Evolutionary conservation across 768 basidiomycete genomes (phyloP).

Genomic region (Collybiopsis confluens): DNA sequence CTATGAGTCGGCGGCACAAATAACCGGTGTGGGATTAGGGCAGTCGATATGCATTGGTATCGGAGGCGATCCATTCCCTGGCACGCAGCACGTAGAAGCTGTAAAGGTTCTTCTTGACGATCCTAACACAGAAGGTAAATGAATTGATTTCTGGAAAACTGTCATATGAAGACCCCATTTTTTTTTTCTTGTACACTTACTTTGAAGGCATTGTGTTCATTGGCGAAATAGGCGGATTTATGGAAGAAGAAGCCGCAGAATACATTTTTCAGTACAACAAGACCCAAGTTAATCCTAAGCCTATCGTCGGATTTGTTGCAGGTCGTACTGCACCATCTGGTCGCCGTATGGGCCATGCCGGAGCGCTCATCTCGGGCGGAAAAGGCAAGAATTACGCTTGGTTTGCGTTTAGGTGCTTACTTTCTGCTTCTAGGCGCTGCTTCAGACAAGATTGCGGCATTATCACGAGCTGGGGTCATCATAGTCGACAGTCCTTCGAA

Average conservation of each 20-base stretch:
- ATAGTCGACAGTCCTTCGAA: conserved; percentile 95
- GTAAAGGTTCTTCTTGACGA: conserved; percentile 96
- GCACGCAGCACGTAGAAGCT: conserved; percentile 92
- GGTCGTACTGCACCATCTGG: conserved; percentile 97
- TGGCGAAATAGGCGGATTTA: conserved; percentile 97
- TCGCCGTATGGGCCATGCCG: conserved; percentile 96
- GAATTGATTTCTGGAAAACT: too few relatives aligned
- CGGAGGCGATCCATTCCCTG: conserved; percentile 95
- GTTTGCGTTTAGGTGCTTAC: conserved; percentile 1
- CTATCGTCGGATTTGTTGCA: conserved; percentile 96
- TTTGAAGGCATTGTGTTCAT: conserved; percentile 87
- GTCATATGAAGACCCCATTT: too few relatives aligned
- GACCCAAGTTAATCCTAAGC: conserved; percentile 80
- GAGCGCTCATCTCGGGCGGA: conserved; percentile 96
- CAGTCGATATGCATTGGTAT: conserved; percentile 97
- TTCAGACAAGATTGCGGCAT: conserved; percentile 85
- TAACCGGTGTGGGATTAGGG: conserved; percentile 91
- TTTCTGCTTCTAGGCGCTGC: conserved; percentile 60
- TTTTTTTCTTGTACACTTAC: neutral
- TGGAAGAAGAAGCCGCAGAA: conserved; percentile 99
- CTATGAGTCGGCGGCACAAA: conserved; percentile 98
- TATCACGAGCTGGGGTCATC: conserved; percentile 87
- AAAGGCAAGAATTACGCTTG: conserved; percentile 56
- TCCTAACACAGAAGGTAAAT: conserved; percentile 82
- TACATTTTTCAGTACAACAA: conserved; percentile 92